Conservation (phyloP, 108 stramenopile genomes). For the Skeletonema marinoi region DNA sequence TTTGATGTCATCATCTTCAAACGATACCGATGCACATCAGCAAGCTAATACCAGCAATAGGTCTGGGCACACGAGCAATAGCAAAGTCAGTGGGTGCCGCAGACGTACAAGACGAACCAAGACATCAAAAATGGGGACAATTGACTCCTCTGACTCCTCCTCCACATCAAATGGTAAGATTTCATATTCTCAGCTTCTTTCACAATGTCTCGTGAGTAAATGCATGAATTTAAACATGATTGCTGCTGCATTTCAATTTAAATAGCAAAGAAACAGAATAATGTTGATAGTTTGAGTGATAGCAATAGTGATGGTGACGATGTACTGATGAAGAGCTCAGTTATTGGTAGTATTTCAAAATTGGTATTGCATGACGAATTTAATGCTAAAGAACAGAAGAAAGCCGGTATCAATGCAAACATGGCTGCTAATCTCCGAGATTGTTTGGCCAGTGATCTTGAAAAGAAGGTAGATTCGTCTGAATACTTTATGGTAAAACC, state of each 20-base stretch:
- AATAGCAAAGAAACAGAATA: neutral
- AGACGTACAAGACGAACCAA: neutral
- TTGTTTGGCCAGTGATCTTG: neutral
- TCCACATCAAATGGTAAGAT: neutral
- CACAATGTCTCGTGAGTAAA: neutral
- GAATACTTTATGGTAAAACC: constrained; percentile 15
- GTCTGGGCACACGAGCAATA: neutral
- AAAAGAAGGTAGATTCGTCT: constrained; percentile 5
- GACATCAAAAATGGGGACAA: neutral
- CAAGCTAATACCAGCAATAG: neutral
- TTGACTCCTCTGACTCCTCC: neutral
- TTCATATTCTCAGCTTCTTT: neutral
- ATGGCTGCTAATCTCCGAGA: neutral
- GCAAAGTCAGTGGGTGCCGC: neutral
- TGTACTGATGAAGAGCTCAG: constrained; percentile 7
- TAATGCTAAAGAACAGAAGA: neutral
- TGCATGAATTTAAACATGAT: neutral
- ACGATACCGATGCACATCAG: neutral
- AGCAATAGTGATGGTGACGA: neutral
- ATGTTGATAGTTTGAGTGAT: neutral
- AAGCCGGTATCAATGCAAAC: neutral
- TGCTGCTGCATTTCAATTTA: neutral
- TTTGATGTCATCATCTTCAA: neutral
- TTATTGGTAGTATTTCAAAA: constrained; percentile 23
- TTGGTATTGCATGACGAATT: constrained; percentile 1